phyloP scores from a whole-genome alignment of 176 grass and related monocot species.

The Avena sativa region DNA sequence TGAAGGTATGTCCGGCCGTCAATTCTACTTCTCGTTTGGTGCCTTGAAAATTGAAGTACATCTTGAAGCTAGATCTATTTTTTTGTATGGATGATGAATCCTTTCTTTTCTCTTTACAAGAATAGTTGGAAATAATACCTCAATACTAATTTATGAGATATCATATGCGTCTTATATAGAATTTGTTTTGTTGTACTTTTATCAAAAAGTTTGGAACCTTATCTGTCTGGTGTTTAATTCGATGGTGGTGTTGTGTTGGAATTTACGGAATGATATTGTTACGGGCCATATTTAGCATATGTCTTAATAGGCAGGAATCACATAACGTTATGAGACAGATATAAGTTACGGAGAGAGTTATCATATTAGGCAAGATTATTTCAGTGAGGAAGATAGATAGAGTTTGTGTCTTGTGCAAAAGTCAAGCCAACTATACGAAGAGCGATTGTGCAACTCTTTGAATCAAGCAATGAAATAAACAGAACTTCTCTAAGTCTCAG shows the following conservation, averaged over 20 bases:
- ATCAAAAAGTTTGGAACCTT: constrained; percentile 19
- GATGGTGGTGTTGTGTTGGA: background rate
- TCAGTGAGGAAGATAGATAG: constrained; percentile 1
- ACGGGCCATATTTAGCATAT: background rate
- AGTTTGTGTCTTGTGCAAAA: constrained; percentile 13
- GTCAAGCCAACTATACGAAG: background rate
- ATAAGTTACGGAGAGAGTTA: background rate
- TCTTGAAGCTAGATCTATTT: constrained; percentile 22
- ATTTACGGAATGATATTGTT: constrained; percentile 11
- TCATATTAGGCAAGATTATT: background rate
- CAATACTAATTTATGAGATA: constrained; percentile 27
- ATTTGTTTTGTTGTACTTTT: constrained; percentile 20
- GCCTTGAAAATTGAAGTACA: constrained; percentile 37
- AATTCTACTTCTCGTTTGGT: constrained; percentile 33
- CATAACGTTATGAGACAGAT: background rate
- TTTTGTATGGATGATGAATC: constrained; percentile 17
- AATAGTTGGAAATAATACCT: constrained; percentile 24
- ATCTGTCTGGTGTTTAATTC: constrained; percentile 5
- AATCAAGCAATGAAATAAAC: constrained; percentile 31
- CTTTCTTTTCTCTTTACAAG: background rate
- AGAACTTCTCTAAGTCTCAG: background rate
- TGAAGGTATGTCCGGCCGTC: constrained; percentile 67
- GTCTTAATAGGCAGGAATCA: constrained; percentile 6
- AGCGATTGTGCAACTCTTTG: constrained; percentile 21
- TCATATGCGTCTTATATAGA: background rate